Base-by-base conservation (phyloP, 192 early-diverging fungal genomes). In the Kickxella alabastrina region DNA sequence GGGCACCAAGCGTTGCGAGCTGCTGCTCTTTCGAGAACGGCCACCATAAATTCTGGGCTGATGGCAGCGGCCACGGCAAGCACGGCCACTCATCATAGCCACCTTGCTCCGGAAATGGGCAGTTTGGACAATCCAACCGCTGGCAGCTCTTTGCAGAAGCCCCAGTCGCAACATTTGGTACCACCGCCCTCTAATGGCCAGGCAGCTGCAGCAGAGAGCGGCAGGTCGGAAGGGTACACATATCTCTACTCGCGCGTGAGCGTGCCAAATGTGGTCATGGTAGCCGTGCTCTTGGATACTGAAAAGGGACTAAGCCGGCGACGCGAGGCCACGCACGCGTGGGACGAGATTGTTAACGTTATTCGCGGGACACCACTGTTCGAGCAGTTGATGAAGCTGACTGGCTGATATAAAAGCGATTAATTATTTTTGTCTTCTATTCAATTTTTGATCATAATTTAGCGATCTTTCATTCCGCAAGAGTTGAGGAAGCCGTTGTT, bases 171-270 rank as follows among this genome's bases (percentile, higher is more conserved):
- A 14, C 48, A 36, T 2, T 3, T 25, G 27, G 27, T 25, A 43
- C 38, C 51, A 43, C 23, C 42, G 31, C 14, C 26, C 9, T 4
- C 45, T 32, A n/a, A 29, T 14, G 32, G 43, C 43, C 43, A 44
- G 24, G 41, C 64, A 22, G 37, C 48, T 10, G 41, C 43, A 4
- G 51, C 59, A 23, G 57, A 53, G 15, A 49, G 48, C 10, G 46
- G 48, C 35, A 54, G 54, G 14, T 50, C 57, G 0, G 71, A 75
- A 35, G 59, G 55, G 17, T 68, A 64, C 37, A 76, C 73, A 2
- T 76, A 76, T 38, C 32, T 76, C 15, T 76, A 65, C 52, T 59
- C 73, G 38, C 73, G 73, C 23, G 62, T 68, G 18, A 54, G 53
- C 12, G 35, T 68, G 32, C 73, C 73, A 4, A 68, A 65, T n/a